A percentile compares a stretch with the other conserved stretches of the same genome.
phyloP scores from a whole-genome alignment of 192 early-diverging fungal genomes.

The Backusella sp. region DNA sequence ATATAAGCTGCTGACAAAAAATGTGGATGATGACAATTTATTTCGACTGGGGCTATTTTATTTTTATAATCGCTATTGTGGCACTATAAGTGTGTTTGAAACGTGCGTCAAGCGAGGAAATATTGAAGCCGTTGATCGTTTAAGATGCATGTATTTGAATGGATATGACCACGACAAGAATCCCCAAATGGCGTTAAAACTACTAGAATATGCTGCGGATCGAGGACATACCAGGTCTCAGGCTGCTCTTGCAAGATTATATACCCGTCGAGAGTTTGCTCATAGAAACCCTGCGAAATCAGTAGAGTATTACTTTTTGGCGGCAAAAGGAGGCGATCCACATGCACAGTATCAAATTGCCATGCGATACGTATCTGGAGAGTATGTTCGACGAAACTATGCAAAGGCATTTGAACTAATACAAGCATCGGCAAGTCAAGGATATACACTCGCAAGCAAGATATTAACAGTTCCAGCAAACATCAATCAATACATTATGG shows the following conservation, averaged over 20 bases:
- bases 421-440: neutral
- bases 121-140: neutral
- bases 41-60: neutral
- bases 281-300: neutral
- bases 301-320: neutral
- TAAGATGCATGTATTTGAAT: neutral
- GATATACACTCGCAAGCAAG: neutral
- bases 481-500: neutral
- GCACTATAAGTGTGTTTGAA: neutral
- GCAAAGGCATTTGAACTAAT: neutral
- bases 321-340: neutral
- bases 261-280: neutral
- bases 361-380: neutral
- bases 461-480: neutral
- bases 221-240: neutral
- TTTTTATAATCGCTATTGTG: neutral
- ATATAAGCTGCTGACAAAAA: neutral
- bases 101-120: neutral
- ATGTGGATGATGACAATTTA: neutral
- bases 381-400: neutral
- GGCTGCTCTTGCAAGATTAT: neutral
- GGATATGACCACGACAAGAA: neutral
- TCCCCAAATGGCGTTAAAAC: neutral
- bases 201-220: neutral
- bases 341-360: neutral